phyloP scores from a whole-genome alignment of 192 early-diverging fungal species.

The Backusella sp. region DNA sequence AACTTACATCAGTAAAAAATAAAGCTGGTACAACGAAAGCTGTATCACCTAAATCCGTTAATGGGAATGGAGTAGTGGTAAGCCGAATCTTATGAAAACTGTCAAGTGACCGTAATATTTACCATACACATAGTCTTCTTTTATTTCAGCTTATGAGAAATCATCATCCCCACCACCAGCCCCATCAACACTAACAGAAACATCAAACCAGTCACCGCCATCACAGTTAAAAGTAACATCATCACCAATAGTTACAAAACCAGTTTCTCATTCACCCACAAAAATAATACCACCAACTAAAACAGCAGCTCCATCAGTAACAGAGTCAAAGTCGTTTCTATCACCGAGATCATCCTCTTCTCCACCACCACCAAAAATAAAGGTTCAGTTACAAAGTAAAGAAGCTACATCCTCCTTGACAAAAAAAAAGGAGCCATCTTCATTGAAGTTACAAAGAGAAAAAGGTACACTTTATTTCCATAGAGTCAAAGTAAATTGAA shows the following conservation, averaged over 20 bases:
- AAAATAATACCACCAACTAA: background rate
- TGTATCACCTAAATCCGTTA: background rate
- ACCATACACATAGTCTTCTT: conserved; percentile 8
- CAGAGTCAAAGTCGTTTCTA: background rate
- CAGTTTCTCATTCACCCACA: background rate
- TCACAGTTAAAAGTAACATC: background rate
- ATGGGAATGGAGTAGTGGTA: background rate
- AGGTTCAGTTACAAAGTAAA: background rate
- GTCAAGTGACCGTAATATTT: background rate
- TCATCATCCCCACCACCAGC: background rate
- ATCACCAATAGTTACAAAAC: background rate
- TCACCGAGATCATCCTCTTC: background rate
- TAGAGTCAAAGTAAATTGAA: background rate
- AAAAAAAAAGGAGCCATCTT: background rate
- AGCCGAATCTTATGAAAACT: background rate
- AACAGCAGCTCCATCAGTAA: background rate
- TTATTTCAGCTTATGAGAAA: conserved; percentile 14
- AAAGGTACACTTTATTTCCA: background rate
- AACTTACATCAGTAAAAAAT: background rate
- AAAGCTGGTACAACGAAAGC: background rate
- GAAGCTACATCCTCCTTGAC: background rate
- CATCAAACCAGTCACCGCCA: background rate
- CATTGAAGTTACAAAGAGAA: background rate
- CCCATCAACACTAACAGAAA: background rate
- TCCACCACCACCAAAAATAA: background rate